Percentiles rank a stretch among this genome's conserved stretches.
Conservation (phyloP, 75 land plant genomes). For the Sequoia sempervirens region DNA sequence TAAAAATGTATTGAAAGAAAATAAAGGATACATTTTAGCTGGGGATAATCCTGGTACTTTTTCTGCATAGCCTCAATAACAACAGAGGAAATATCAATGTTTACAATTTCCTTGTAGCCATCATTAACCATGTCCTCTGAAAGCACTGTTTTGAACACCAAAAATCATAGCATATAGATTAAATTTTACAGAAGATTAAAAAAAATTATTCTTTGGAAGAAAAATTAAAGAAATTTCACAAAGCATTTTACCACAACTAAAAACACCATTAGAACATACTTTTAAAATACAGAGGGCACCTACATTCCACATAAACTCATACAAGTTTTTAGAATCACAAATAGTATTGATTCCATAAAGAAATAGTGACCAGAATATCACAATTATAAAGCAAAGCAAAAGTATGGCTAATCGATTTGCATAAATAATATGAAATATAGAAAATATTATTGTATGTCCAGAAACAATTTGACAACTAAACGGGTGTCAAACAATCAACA, state of each 20-base stretch:
- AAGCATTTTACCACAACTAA: background rate
- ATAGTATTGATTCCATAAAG: background rate
- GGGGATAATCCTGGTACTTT: slow-evolving; percentile 54
- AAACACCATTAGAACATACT: background rate
- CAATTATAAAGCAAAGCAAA: background rate
- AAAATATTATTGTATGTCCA: background rate
- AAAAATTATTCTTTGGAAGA: background rate
- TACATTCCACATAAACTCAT: background rate
- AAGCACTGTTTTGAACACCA: slow-evolving; percentile 37
- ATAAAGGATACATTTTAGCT: slow-evolving; percentile 56
- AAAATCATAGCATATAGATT: background rate
- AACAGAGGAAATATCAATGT: slow-evolving; percentile 90
- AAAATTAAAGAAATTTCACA: background rate
- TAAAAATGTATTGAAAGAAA: slow-evolving; percentile 4
- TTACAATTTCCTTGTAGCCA: slow-evolving; percentile 76
- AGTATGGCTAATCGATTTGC: background rate
- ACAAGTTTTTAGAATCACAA: background rate
- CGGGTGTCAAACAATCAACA: background rate
- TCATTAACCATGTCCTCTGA: slow-evolving; percentile 87
- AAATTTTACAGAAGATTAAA: background rate
- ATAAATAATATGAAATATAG: background rate
- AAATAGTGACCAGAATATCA: background rate
- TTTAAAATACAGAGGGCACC: background rate
- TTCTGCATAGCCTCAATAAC: slow-evolving; percentile 79
- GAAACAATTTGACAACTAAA: background rate